phyloP scores from a whole-genome alignment of 2,329 filamentous ascomycete species.

The Ophiostoma sp. region DNA sequence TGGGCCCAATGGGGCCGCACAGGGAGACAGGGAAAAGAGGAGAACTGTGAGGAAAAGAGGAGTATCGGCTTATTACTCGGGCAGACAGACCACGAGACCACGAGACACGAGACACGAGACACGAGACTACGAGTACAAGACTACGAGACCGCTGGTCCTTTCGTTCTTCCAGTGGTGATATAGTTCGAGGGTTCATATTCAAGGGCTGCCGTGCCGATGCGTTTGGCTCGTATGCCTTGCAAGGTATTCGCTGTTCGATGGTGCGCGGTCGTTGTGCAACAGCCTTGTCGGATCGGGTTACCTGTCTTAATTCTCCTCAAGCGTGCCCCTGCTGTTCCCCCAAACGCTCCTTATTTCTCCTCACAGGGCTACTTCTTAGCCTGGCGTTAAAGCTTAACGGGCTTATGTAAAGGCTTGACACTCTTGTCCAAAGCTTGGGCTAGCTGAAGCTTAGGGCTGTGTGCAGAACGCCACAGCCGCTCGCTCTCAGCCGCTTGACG shows the following conservation, averaged over 20 bases:
- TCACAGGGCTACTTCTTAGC: not conserved
- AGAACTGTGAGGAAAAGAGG: not conserved
- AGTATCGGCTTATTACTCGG: slow-evolving; percentile 4
- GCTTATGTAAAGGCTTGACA: not conserved
- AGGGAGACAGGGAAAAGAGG: not conserved
- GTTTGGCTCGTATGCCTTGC: too few species aligned
- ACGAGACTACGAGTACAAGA: not conserved
- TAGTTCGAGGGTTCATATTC: not conserved
- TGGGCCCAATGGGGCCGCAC: not conserved
- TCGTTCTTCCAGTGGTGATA: slow-evolving; percentile 1
- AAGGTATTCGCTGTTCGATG: not conserved
- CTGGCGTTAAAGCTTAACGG: slow-evolving; percentile 2
- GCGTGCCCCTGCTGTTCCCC: not conserved
- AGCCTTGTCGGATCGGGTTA: slow-evolving; percentile 9
- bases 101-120: not conserved
- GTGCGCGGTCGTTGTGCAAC: not conserved
- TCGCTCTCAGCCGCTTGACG: not conserved
- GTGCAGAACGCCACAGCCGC: not conserved
- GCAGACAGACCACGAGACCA: not conserved
- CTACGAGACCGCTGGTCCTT: not conserved
- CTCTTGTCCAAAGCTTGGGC: too few species aligned
- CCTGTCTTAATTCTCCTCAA: not conserved
- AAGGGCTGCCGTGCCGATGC: too few species aligned
- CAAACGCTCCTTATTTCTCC: not conserved
- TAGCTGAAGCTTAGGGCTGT: too few species aligned